Evolutionary conservation across 768 basidiomycete species (phyloP).

Genomic region (Termitomyces sp.): DNA sequence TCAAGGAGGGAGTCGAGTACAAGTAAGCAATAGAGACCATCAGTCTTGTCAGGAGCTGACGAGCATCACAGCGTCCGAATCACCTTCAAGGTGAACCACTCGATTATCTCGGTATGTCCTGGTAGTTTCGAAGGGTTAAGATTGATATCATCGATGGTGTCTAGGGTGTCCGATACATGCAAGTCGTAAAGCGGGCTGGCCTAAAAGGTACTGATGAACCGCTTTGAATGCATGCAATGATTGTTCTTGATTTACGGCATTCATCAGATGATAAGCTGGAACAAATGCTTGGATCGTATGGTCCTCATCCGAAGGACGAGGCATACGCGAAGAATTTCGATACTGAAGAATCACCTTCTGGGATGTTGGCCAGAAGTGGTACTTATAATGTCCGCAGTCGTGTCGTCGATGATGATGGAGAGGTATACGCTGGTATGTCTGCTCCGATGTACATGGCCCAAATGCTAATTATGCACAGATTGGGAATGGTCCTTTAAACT

Average conservation of each 20-base stretch:
- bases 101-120: conserved; percentile 71
- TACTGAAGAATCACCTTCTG: conserved; percentile 67
- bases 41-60: not conserved
- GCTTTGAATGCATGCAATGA: not conserved
- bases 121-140: not conserved
- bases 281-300: conserved; percentile 94
- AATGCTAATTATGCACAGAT: conserved; percentile 36
- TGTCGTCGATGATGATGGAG: conserved; percentile 84
- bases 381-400: conserved; percentile 76
- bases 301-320: conserved; percentile 61
- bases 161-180: conserved; percentile 82
- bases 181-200: conserved; percentile 80
- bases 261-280: conserved; percentile 83
- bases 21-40: conserved; percentile 47
- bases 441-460: not conserved
- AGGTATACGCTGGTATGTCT: conserved; percentile 70
- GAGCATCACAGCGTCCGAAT: conserved; percentile 60
- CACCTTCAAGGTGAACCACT: conserved; percentile 84
- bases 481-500: conserved; percentile 92
- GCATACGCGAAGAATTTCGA: conserved; percentile 77
- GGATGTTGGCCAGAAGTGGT: conserved; percentile 80
- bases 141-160: conserved; percentile 9
- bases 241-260: not conserved
- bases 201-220: conserved; percentile 52
- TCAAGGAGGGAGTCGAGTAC: conserved; percentile 89